phyloP scores from a whole-genome alignment of 805 yeast species.

The Metahyphopichia silvanorum region DNA sequence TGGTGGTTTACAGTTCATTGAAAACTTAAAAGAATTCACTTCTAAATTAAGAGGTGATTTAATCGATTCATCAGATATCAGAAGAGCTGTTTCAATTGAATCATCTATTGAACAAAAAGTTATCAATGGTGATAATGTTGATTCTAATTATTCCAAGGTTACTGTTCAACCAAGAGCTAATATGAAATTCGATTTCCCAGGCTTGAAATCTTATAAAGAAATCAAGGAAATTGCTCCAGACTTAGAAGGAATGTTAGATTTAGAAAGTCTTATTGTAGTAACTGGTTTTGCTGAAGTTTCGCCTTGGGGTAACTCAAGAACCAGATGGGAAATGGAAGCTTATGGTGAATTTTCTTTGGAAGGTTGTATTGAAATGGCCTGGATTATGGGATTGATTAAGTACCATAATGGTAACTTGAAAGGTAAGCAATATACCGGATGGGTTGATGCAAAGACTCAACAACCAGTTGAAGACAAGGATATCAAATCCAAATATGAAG shows the following conservation, averaged over 20 bases:
- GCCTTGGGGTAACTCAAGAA: conserved; percentile 99
- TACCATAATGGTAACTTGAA: conserved; percentile 89
- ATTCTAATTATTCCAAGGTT: conserved; percentile 76
- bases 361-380: conserved; percentile 98
- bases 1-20: conserved; percentile 96
- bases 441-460: conserved; percentile 94
- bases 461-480: conserved; percentile 94
- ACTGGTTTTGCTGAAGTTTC: conserved; percentile 99
- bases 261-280: conserved; percentile 88
- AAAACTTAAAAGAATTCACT: conserved; percentile 86
- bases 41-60: conserved; percentile 73
- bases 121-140: conserved; percentile 84
- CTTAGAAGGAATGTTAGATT: conserved; percentile 86
- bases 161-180: conserved; percentile 91
- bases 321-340: conserved; percentile 99
- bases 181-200: conserved; percentile 91
- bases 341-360: conserved; percentile 91
- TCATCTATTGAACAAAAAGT: conserved; percentile 83
- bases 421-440: conserved; percentile 90
- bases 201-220: conserved; percentile 71
- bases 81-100: conserved; percentile 94
- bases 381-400: conserved; percentile 98
- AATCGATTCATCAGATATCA: conserved; percentile 80
- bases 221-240: conserved; percentile 67
- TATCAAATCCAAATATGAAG: conserved; percentile 88